Conservation (phyloP, 768 basidiomycete species). For the Kwoniella shandongensis region DNA sequence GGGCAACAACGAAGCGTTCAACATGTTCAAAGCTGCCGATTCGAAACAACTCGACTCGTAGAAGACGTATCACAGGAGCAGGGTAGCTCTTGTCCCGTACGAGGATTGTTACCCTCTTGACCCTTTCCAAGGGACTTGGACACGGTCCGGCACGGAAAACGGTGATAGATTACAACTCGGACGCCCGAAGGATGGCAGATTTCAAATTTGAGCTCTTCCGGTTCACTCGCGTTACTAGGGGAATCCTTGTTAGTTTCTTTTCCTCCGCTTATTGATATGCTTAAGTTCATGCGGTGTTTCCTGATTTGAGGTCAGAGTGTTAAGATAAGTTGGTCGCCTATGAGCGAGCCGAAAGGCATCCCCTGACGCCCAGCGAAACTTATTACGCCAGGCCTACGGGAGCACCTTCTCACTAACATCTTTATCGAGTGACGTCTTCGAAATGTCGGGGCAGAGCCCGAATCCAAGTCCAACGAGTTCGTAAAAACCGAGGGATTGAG, state of each 20-base stretch:
- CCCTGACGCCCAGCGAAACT: conserved; percentile 48
- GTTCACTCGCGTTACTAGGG: conserved; percentile 84
- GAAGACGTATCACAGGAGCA: conserved; percentile 70
- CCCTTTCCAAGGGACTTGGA: conserved; percentile 77
- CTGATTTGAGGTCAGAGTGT: conserved; percentile 69
- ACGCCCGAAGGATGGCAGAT: conserved; percentile 65
- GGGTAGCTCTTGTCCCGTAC: conserved; percentile 64
- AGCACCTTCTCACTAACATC: conserved; percentile 55
- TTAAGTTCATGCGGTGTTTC: conserved; percentile 83
- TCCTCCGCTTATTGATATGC: conserved; percentile 87
- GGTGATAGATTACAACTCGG: conserved; percentile 78
- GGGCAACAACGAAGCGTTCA: conserved; percentile 83
- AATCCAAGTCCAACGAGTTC: conserved; percentile 29
- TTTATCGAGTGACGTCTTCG: conserved; percentile 55
- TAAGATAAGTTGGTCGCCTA: conserved; percentile 44
- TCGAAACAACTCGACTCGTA: conserved; percentile 60
- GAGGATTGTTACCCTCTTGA: conserved; percentile 57
- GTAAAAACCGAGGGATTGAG: conserved; percentile 37
- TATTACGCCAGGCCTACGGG: conserved; percentile 58
- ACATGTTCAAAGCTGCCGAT: conserved; percentile 89
- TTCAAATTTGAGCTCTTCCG: conserved; percentile 80
- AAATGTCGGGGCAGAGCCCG: conserved; percentile 33
- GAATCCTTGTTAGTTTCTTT: conserved; percentile 90
- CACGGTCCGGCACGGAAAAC: conserved; percentile 68
- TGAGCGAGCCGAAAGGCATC: conserved; percentile 15